These are phyloP conservation scores for Talaromyces piceae DNA, from an alignment of 2,329 filamentous ascomycete genomes.

Conservation along the genomic window DNA sequence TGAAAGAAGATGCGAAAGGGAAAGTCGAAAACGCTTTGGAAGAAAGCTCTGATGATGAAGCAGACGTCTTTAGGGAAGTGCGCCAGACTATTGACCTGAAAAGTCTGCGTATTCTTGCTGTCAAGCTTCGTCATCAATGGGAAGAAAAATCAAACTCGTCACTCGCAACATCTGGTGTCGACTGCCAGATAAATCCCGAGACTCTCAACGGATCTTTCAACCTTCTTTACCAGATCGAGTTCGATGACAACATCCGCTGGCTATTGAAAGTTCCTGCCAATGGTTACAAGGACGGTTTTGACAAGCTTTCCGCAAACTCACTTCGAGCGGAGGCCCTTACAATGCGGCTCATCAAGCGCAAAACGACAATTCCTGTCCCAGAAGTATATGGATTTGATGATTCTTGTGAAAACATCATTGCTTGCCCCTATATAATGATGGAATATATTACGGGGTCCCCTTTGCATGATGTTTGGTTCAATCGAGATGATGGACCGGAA, in stretches of 20 bases:
- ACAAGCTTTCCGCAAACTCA: not conserved
- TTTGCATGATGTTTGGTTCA: not conserved
- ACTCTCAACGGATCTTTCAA: not conserved
- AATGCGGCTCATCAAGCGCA: constrained; percentile 2
- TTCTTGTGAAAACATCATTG: not conserved
- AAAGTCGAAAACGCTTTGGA: not conserved
- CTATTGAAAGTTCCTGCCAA: not conserved
- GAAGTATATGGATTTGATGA: constrained; percentile 1
- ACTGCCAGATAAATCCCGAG: not conserved
- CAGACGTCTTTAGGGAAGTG: not conserved
- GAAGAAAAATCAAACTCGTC: not conserved
- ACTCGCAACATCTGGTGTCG: not conserved
- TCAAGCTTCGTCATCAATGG: not conserved
- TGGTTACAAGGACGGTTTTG: not conserved
- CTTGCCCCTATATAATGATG: not conserved
- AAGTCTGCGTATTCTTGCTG: not conserved
- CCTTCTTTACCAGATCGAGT: constrained; percentile 2
- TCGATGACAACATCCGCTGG: not conserved
- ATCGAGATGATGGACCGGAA: not conserved
- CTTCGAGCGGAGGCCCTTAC: constrained; percentile 1
- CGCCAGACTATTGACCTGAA: not conserved
- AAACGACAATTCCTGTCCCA: constrained; percentile 7
- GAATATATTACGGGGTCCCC: not conserved
- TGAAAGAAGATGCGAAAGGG: not conserved
- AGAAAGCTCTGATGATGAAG: not conserved